Percentiles rank a stretch among this genome's conserved stretches.
phyloP scores from a whole-genome alignment of 345 rosid species.

The Corymbia maculata region DNA sequence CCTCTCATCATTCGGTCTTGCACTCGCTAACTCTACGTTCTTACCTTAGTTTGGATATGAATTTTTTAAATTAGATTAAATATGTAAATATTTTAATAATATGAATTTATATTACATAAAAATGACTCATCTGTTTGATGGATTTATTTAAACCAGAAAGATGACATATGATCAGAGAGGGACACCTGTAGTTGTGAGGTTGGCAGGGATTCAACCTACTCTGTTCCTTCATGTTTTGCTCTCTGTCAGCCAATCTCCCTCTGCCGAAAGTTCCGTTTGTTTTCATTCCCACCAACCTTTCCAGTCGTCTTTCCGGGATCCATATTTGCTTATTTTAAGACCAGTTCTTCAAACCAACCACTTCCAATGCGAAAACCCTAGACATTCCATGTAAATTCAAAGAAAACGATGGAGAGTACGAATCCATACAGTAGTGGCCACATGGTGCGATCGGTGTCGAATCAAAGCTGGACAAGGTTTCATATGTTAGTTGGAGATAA shows the following conservation, averaged over 20 bases:
- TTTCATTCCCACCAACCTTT: too few relatives aligned
- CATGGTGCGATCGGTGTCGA: background rate
- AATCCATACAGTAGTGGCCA: background rate
- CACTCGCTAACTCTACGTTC: rapidly evolving
- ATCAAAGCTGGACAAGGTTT: background rate
- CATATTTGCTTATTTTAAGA: background rate
- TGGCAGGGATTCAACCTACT: background rate
- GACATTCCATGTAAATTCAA: background rate
- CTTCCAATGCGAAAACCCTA: background rate
- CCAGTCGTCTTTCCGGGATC: background rate
- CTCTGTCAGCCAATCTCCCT: background rate
- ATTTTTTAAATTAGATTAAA: too few relatives aligned
- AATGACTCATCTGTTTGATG: rapidly evolving
- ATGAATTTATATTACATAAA: too few relatives aligned
- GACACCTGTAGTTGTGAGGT: background rate
- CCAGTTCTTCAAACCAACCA: background rate
- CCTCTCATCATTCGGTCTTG: background rate
- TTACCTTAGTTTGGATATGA: background rate
- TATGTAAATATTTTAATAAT: too few relatives aligned
- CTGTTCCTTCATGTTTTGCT: background rate
- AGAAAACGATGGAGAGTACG: background rate
- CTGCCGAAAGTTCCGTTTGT: background rate
- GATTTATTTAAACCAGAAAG: too few relatives aligned
- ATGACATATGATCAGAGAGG: background rate
- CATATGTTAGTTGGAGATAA: background rate